Conservation (phyloP, 2,329 filamentous ascomycete genomes). For the Monosporascus sp. region DNA sequence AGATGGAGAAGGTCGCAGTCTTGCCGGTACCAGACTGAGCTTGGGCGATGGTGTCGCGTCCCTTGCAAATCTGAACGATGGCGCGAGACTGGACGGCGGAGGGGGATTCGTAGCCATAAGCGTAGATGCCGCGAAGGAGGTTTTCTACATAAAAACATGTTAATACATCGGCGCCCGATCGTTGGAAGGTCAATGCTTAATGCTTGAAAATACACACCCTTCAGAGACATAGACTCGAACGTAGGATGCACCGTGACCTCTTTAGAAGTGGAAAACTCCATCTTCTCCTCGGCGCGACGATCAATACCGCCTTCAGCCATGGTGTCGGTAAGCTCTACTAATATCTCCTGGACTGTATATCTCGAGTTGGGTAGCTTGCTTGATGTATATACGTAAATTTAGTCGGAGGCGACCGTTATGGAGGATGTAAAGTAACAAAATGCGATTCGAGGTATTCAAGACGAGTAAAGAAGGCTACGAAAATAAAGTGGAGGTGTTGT, state of each 20-base stretch:
- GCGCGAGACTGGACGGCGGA: slow-evolving; percentile 96
- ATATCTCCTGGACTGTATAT: background rate
- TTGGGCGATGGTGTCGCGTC: slow-evolving; percentile 96
- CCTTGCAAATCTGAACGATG: slow-evolving; percentile 98
- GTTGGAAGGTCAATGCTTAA: background rate
- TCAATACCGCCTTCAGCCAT: slow-evolving; percentile 90
- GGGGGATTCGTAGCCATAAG: slow-evolving; percentile 96
- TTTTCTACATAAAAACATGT: slow-evolving; percentile 54
- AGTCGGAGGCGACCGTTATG: background rate
- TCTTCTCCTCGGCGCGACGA: slow-evolving; percentile 88
- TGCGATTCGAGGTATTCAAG: too few relatives aligned
- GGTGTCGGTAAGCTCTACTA: slow-evolving; percentile 27
- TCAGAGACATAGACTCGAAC: slow-evolving; percentile 93
- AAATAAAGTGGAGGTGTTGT: background rate
- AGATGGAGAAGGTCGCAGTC: slow-evolving; percentile 94
- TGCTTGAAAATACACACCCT: slow-evolving; percentile 46
- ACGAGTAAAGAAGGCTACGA: background rate
- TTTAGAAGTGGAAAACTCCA: slow-evolving; percentile 98
- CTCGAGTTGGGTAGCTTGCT: background rate
- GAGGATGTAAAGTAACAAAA: background rate
- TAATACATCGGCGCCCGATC: slow-evolving; percentile 4
- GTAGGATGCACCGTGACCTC: slow-evolving; percentile 94
- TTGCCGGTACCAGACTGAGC: slow-evolving; percentile 97
- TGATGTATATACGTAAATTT: background rate
- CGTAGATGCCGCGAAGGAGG: slow-evolving; percentile 92